Base-by-base conservation (phyloP, 768 basidiomycete species). In the Hericium rajendrae region DNA sequence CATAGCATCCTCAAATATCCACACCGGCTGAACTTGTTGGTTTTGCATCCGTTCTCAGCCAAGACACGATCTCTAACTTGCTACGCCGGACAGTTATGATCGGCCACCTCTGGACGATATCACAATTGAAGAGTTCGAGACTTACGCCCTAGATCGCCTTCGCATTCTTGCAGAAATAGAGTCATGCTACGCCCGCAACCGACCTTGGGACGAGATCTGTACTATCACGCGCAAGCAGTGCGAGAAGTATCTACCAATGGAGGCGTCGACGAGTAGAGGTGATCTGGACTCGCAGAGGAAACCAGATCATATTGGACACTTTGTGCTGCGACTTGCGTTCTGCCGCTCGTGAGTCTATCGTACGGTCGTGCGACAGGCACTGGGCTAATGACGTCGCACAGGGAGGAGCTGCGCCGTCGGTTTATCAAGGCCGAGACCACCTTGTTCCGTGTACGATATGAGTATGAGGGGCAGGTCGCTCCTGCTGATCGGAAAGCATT, bases 41-140 rank as follows among this genome's bases (percentile, higher is more conserved):
- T 46, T 46, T 37, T 20, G 43, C 16, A 46, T 51, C 24, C 8
- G 18, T 26, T 24, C 16, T 26, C 16, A 11, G 18, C 28, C 6
- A 51, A 20, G 8, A 51, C 54, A 22, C 22, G 40, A 16, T 20
- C 40, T 1, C 28, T 20, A 13, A 39, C 38, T n/a, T 10, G n/a
- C 12, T n/a, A 10, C 8, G 16, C n/a, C 24, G 16, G 6, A 22
- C 55, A 97, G 94, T 71, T 98, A 99, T 67, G 87, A 94, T 63
- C 73, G 67, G 16, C 91, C 94, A 20, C 97, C 97, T 18, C 70
- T 79, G 15, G 85, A 85, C 56, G 93, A 98, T 65, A 86, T 98
- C 18, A 93, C 93, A 1, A 76, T 98, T 16, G 97, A 98, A 68
- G 90, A 97, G 61, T 99, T 99, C 63, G 97, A 99, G 69, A 85